These are phyloP conservation scores for Diospyros lotus DNA, from an alignment of 148 eudicot species.

Conservation along the genomic window DNA sequence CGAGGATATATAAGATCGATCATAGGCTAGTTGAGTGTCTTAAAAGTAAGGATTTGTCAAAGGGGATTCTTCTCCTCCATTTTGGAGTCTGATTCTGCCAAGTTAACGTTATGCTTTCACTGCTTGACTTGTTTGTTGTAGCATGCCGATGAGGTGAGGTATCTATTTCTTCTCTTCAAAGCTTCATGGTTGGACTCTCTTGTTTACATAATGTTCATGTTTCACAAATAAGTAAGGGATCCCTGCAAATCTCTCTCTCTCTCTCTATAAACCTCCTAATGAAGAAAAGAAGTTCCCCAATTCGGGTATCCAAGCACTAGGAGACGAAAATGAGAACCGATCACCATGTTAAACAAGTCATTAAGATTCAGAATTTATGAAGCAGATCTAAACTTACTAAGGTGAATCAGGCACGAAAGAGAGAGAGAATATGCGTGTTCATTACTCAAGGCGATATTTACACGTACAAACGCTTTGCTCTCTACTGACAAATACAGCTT, in stretches of 20 bases:
- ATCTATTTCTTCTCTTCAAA: neutral
- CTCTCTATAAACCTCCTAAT: neutral
- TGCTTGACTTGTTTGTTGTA: conserved; percentile 3
- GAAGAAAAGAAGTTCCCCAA: neutral
- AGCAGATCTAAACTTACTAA: too few species aligned
- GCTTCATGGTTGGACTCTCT: neutral
- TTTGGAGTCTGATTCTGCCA: conserved; percentile 31
- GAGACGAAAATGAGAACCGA: too few species aligned
- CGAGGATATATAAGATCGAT: neutral
- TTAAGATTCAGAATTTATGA: too few species aligned
- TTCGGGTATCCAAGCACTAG: too few species aligned
- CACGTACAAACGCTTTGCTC: neutral
- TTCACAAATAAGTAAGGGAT: conserved; percentile 1
- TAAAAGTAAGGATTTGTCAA: conserved; percentile 6
- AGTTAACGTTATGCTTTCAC: neutral
- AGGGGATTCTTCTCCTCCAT: conserved; percentile 1
- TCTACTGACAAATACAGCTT: neutral
- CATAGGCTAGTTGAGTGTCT: neutral
- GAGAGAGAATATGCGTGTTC: neutral
- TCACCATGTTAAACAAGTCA: too few species aligned
- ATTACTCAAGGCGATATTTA: conserved; percentile 1
- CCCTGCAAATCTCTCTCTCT: neutral
- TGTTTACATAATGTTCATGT: neutral
- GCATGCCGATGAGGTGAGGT: conserved; percentile 9
- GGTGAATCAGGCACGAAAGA: neutral